Conservation (phyloP, 2,329 filamentous ascomycete species). For the Diaporthe velutina region DNA sequence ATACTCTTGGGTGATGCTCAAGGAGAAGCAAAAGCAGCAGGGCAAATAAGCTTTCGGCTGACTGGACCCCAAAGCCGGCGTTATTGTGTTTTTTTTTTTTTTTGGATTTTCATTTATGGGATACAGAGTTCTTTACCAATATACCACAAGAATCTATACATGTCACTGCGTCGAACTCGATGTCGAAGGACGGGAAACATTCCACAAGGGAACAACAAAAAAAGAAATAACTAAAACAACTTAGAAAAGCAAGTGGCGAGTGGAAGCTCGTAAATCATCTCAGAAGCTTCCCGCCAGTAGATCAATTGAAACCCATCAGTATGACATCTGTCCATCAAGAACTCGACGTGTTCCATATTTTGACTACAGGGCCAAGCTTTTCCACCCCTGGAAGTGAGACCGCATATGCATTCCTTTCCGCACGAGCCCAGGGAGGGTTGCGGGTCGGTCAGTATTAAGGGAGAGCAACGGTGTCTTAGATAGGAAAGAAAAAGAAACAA, state of each 20-base stretch:
- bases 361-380: background rate
- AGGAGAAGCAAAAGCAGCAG: conserved; percentile 51
- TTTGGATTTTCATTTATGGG: background rate
- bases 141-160: background rate
- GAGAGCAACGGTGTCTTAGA: background rate
- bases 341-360: background rate
- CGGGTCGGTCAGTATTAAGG: background rate
- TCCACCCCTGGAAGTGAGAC: background rate
- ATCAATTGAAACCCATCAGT: background rate
- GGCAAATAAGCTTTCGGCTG: conserved; percentile 30
- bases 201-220: background rate
- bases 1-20: conserved; percentile 62
- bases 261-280: background rate
- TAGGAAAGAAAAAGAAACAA: background rate
- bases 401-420: background rate
- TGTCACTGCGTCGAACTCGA: background rate
- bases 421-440: background rate
- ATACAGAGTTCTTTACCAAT: background rate
- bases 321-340: background rate
- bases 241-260: background rate
- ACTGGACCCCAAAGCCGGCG: background rate
- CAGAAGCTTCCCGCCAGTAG: background rate
- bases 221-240: background rate
- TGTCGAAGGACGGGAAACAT: too few relatives aligned
- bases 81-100: background rate